Conservation (phyloP, 305 asterid species). For the Fraxinus platypoda region DNA sequence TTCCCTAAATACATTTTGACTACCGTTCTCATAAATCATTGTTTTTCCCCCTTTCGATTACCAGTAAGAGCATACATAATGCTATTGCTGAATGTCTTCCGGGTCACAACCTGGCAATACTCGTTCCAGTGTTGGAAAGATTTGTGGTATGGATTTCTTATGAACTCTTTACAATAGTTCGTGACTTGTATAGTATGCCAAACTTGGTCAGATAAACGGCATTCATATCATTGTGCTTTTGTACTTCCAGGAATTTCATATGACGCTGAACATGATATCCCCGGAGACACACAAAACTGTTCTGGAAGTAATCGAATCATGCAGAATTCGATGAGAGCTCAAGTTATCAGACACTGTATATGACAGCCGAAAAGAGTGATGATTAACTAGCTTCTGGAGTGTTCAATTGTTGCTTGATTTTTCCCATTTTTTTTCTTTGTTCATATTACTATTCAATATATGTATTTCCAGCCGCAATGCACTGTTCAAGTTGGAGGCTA, state of each 20-base stretch:
- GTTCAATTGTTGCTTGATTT: conserved; percentile 1
- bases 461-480: background rate
- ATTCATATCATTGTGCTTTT: background rate
- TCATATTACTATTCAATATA: background rate
- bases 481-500: background rate
- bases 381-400: background rate
- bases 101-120: conserved; percentile 49
- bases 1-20: conserved; percentile 9
- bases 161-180: background rate
- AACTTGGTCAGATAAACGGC: background rate
- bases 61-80: conserved; percentile 60
- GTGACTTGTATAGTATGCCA: background rate
- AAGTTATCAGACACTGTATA: background rate
- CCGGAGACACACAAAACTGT: conserved; percentile 71
- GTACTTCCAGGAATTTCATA: conserved; percentile 66
- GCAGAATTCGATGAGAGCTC: conserved; percentile 55
- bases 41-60: conserved; percentile 17
- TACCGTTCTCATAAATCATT: conserved; percentile 18
- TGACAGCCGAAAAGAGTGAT: background rate
- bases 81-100: conserved; percentile 71
- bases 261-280: conserved; percentile 74
- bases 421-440: background rate
- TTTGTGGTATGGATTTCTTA: conserved; percentile 66
- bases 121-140: conserved; percentile 91
- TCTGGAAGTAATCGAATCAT: conserved; percentile 90